Base-by-base conservation (phyloP, 148 eudicot genomes). In the Dianthus caryophyllus region DNA sequence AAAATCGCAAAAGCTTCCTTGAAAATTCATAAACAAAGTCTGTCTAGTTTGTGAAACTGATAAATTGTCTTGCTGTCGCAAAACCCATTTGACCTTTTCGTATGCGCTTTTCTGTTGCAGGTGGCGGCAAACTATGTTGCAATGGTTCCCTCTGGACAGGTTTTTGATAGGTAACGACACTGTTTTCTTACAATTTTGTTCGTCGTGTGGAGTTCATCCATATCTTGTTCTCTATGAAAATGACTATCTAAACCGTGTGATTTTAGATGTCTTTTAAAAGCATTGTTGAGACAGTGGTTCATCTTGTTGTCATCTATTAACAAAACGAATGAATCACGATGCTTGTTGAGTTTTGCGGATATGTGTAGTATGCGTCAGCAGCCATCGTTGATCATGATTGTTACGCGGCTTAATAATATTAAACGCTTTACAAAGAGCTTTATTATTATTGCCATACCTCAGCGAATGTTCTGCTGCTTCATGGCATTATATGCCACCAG, bases 51-150 rank as follows among this genome's bases (percentile, higher is more conserved):
- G 30, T 25, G 22, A 20, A 59, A 15, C 58, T 29, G 64, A 53
- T 2, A 21, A 4, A 31, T 62, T 46, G 21, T 29, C 61, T 58
- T 70, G 55, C 22, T 63, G 8, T 43, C 15, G 14, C 48, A 29
- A 14, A 1, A 4, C 0, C 0, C 10, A 51, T 41, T 21, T 66
- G 61, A n/a, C 25, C 15, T 25, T 47, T 56, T 62, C 64, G 68
- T n/a, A 57, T 46, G 41, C 39, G 4, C 26, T 33, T 5, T 25
- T 39, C 58, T 7, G 43, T 71, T 61, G 67, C 78, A 94, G 98
- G 99, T 94, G 58, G 97, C 96, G 44, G 99, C 99, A 75, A 90
- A 94, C 80, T 90, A 84, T 84, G 97, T 94, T 66, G 99, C 99
- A 15, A 94, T 94, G 97, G 97, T 94, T 76, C 96, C 97, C 62